Evolutionary conservation across 441 rosid genomes (phyloP).

Genomic region (Dalechampia spathulata): DNA sequence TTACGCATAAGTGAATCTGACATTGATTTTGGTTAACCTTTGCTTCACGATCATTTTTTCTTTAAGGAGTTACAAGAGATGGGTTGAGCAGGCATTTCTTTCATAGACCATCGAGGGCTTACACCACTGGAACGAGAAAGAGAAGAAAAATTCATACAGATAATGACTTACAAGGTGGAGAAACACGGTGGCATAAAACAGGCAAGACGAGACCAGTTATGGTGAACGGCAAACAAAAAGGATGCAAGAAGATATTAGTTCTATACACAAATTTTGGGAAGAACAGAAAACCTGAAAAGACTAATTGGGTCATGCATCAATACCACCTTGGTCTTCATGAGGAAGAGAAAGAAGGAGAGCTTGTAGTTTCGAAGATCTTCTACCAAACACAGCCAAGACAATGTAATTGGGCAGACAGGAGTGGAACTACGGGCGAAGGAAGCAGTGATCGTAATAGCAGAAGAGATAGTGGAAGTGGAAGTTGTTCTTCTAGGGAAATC

Average conservation of each 20-base stretch:
- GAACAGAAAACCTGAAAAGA: constrained; percentile 75
- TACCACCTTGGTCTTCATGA: constrained; percentile 84
- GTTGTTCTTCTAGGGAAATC: constrained; percentile 67
- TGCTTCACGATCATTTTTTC: background rate
- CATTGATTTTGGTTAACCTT: constrained; percentile 8
- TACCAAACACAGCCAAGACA: constrained; percentile 76
- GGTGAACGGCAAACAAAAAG: constrained; percentile 67
- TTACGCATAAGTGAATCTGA: constrained; percentile 39
- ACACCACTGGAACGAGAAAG: constrained; percentile 85
- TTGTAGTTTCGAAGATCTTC: constrained; percentile 74
- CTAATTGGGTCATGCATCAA: constrained; percentile 98
- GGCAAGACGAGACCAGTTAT: constrained; percentile 82
- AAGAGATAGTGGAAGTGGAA: constrained; percentile 63
- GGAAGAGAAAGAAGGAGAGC: constrained; percentile 78
- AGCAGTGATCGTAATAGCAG: constrained; percentile 44
- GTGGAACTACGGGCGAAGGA: constrained; percentile 42
- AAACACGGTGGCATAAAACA: constrained; percentile 96
- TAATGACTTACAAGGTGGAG: constrained; percentile 68
- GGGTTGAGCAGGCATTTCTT: constrained; percentile 78
- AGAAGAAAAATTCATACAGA: constrained; percentile 85
- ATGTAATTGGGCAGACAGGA: constrained; percentile 77
- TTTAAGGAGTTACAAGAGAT: constrained; percentile 70
- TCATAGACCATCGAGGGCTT: constrained; percentile 85
- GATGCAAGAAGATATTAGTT: constrained; percentile 91
- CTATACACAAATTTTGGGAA: constrained; percentile 41